Conservation (phyloP, 768 basidiomycete species). For the Pleurotus eryngii region DNA sequence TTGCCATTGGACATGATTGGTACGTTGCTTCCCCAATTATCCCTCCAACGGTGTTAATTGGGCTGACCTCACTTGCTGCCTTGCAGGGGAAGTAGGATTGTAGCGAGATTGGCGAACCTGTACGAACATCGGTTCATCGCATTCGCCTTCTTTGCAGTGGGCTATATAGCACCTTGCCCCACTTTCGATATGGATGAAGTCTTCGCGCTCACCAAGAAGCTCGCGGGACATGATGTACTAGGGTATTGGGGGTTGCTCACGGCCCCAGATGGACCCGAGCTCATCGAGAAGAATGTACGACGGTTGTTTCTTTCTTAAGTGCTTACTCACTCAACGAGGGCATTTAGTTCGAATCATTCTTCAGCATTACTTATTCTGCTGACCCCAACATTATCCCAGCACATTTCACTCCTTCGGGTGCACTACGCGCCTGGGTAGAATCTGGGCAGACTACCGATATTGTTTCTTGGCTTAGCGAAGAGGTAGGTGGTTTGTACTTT, state of each 20-base stretch:
- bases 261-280: slow-evolving; percentile 25
- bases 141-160: slow-evolving; percentile 34
- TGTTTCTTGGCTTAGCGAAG: slow-evolving; percentile 12
- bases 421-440: slow-evolving; percentile 30
- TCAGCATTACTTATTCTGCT: slow-evolving; percentile 24
- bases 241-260: slow-evolving; percentile 38
- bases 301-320: neutral
- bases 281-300: slow-evolving; percentile 36
- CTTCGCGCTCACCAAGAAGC: slow-evolving; percentile 15
- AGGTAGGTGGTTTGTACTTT: neutral
- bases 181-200: slow-evolving; percentile 15
- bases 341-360: slow-evolving; percentile 37
- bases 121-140: slow-evolving; percentile 37
- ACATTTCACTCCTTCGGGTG: slow-evolving; percentile 33
- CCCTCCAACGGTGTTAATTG: neutral
- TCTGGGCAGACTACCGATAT: slow-evolving; percentile 22
- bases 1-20: slow-evolving; percentile 46
- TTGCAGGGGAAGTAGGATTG: slow-evolving; percentile 34
- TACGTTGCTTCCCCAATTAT: slow-evolving; percentile 8
- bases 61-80: neutral
- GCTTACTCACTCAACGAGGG: neutral
- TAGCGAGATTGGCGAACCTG: slow-evolving; percentile 32
- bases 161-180: slow-evolving; percentile 28
- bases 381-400: slow-evolving; percentile 33
- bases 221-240: slow-evolving; percentile 25